Evolutionary conservation across 352 stramenopile species (phyloP).

Genomic region (Phytopythium kandeliae): DNA sequence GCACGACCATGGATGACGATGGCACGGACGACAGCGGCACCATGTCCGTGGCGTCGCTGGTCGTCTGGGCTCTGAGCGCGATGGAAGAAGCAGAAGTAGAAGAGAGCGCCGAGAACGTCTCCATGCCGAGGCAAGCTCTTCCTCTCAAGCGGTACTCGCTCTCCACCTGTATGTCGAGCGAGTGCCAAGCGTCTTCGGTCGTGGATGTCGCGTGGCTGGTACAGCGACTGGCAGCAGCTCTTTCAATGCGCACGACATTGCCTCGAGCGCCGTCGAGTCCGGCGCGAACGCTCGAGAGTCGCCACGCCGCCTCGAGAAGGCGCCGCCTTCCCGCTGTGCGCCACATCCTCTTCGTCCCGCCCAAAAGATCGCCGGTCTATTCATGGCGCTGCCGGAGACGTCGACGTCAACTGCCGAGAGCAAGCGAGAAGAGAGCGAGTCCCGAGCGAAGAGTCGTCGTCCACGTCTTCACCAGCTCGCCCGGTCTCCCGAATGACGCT

Average conservation of each 20-base stretch:
- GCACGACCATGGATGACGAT: constrained; percentile 6
- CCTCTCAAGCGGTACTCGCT: background rate
- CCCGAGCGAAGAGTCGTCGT: too few species aligned
- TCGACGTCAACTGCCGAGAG: background rate
- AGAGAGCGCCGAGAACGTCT: background rate
- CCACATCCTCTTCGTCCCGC: background rate
- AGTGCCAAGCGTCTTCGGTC: background rate
- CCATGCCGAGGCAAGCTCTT: background rate
- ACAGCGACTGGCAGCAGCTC: background rate
- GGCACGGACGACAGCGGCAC: background rate
- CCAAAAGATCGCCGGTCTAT: constrained; percentile 2
- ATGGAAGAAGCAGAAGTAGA: background rate
- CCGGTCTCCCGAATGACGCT: too few species aligned
- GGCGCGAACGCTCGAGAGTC: background rate
- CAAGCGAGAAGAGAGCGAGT: background rate
- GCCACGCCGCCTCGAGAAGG: constrained; percentile 2
- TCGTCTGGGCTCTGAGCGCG: background rate
- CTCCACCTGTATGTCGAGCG: background rate
- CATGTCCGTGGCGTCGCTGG: background rate
- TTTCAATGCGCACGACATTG: background rate
- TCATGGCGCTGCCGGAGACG: background rate
- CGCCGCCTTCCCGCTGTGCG: background rate
- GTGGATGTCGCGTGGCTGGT: background rate
- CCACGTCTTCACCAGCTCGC: too few species aligned
- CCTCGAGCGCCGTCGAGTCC: background rate